Base-by-base conservation (phyloP, 1,284 basidiomycete genomes). In the Athelia sp. region DNA sequence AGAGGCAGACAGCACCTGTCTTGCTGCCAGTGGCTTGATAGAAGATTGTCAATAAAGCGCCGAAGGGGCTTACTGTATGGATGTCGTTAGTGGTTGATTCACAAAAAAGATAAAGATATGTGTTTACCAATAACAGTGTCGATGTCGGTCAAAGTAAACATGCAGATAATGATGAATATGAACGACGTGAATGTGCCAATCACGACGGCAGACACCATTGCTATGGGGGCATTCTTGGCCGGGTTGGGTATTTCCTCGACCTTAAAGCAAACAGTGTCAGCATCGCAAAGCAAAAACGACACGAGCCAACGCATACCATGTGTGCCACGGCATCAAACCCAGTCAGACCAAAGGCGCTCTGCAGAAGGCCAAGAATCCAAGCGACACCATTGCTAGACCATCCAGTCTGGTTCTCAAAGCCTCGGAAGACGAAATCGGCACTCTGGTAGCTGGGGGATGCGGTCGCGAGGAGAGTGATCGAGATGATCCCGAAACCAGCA, bases 331-430 rank as follows among this genome's bases (percentile, higher is more conserved):
- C 43, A 23, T 44, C 43, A n/a, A 23, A 44, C 10, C 21, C 43
- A 4, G 43, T 44, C n/a, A 44, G 43, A 10, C 43, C 43, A 21
- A 44, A 44, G 15, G 43, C 15, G 10, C 21, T 23, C 22, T 44
- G 43, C 14, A 44, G 43, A 6, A 44, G 43, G 6, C 43, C 43
- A n/a, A 44, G 43, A 21, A 44, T 44, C 43, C 43, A 44, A 22
- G 43, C 43, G 23, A 26, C 43, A 23, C 43, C 43, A n/a, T 23
- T n/a, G 23, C 24, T 44, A 40, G 36, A 40, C 43, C 43, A 44
- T 6, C 43, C 43, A 23, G 43, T 44, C 24, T 44, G 21, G 22
- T 44, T 44, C 24, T 23, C 15, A n/a, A 44, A 44, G 21, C 21
- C 24, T 44, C 43, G 21, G 23, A 44, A 44, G 24, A 44, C 43